Evolutionary conservation across 2,329 filamentous ascomycete genomes (phyloP).

Genomic region (Colletotrichum kahawae): DNA sequence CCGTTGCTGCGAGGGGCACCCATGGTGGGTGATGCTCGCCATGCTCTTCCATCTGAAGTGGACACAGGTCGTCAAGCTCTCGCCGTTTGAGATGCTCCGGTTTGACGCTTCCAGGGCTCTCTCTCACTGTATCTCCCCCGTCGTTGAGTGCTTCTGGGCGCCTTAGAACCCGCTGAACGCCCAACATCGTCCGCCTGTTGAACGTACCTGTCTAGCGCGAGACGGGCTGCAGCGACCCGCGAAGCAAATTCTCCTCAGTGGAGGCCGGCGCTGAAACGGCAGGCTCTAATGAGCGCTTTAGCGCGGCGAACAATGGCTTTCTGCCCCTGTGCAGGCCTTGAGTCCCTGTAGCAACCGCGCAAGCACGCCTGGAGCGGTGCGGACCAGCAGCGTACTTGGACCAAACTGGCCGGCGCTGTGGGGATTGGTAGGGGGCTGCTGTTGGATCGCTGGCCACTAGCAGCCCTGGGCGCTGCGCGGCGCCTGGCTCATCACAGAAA

Average conservation of each 20-base stretch:
- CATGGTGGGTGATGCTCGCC: neutral
- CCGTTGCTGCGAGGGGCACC: neutral
- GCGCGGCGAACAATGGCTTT: slow-evolving; percentile 3
- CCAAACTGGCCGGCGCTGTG: neutral
- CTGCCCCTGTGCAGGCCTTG: neutral
- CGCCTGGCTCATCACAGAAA: neutral
- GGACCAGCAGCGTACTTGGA: neutral
- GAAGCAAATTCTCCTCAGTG: neutral
- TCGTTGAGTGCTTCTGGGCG: neutral
- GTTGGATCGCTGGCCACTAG: slow-evolving; percentile 1
- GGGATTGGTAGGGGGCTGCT: slow-evolving; percentile 2
- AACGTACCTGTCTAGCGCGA: neutral
- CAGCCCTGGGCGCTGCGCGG: neutral
- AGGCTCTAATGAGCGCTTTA: slow-evolving; percentile 5
- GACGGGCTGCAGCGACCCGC: neutral
- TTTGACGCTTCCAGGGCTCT: neutral
- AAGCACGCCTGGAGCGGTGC: slow-evolving; percentile 7
- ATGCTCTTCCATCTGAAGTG: slow-evolving; percentile 11
- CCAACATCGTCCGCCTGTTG: neutral
- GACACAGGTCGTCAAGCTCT: neutral
- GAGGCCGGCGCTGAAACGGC: slow-evolving; percentile 12
- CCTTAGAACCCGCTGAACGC: neutral
- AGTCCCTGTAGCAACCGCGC: neutral
- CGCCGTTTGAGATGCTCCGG: neutral
- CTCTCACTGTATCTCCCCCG: neutral